Conservation (phyloP, 2,329 filamentous ascomycete genomes). For the Hypoxylon sp. region DNA sequence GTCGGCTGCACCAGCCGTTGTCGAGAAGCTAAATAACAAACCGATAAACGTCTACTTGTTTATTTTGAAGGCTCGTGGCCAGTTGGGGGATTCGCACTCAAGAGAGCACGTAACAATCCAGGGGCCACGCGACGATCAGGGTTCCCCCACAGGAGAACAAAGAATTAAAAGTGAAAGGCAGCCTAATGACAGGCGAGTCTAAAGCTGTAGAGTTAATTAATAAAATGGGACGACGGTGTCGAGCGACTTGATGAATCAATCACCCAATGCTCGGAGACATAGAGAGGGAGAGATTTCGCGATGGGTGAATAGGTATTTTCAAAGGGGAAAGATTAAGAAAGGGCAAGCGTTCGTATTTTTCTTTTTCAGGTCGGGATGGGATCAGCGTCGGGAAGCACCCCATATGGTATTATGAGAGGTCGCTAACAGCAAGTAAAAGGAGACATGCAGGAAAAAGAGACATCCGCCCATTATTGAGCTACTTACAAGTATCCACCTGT, state of each 20-base stretch:
- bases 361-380: constrained; percentile 47
- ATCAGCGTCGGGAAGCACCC: constrained; percentile 44
- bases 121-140: constrained; percentile 42
- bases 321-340: constrained; percentile 45
- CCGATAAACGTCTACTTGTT: constrained; percentile 16
- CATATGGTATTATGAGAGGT: constrained; percentile 44
- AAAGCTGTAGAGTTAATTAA: constrained; percentile 30
- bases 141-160: constrained; percentile 47
- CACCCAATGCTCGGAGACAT: constrained; percentile 47
- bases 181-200: constrained; percentile 45
- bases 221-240: constrained; percentile 33
- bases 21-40: constrained; percentile 19
- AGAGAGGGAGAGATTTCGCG: constrained; percentile 44
- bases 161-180: constrained; percentile 45
- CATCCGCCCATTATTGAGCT: constrained; percentile 2
- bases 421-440: constrained; percentile 40
- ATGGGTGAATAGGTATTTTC: constrained; percentile 48
- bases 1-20: constrained; percentile 46
- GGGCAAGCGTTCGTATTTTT: constrained; percentile 51
- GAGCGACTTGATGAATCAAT: constrained; percentile 49
- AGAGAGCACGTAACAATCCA: constrained; percentile 36
- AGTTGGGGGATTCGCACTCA: constrained; percentile 21
- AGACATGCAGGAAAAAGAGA: constrained; percentile 40
- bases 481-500: constrained; percentile 32
- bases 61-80: constrained; percentile 22